A percentile compares a stretch with the other conserved stretches of the same genome.
Evolutionary conservation across 495 filamentous ascomycete species (phyloP).

Genomic region (Diplogelasinospora grovesii): DNA sequence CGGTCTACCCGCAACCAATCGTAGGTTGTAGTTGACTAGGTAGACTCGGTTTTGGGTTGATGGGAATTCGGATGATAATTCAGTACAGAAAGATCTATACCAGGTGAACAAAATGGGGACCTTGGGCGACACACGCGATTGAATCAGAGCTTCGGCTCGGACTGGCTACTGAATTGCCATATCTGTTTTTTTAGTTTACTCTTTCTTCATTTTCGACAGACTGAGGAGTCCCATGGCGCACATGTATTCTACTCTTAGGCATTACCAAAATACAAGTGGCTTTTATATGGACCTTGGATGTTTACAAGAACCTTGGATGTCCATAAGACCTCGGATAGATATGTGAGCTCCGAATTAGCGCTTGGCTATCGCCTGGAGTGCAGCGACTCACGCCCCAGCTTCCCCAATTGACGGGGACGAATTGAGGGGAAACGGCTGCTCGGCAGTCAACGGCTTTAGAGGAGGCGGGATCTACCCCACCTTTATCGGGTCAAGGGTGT

Average conservation of each 20-base stretch:
- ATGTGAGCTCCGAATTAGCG: background rate
- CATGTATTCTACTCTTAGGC: constrained; percentile 19
- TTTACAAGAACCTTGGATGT: background rate
- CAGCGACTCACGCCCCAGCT: background rate
- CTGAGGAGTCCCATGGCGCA: constrained; percentile 14
- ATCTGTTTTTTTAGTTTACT: constrained; percentile 5
- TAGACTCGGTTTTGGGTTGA: constrained; percentile 1
- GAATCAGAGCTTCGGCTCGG: background rate
- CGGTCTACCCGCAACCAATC: constrained; percentile 42
- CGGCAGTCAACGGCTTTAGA: constrained; percentile 18
- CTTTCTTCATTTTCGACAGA: constrained; percentile 7
- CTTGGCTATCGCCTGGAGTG: background rate
- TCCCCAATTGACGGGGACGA: constrained; percentile 4
- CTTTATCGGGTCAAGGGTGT: background rate
- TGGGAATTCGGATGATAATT: constrained; percentile 7
- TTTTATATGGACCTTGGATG: background rate
- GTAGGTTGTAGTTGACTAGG: constrained; percentile 17
- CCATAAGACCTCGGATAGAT: no score
- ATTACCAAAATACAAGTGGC: constrained; percentile 11
- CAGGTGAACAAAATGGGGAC: constrained; percentile 12
- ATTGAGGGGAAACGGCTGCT: constrained; percentile 2
- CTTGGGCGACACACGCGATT: constrained; percentile 2
- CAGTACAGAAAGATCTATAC: constrained; percentile 7
- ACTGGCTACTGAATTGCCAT: constrained; percentile 4
- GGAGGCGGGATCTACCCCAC: background rate